Base-by-base conservation (phyloP, 2,329 filamentous ascomycete genomes). In the Arthroderma sp. region DNA sequence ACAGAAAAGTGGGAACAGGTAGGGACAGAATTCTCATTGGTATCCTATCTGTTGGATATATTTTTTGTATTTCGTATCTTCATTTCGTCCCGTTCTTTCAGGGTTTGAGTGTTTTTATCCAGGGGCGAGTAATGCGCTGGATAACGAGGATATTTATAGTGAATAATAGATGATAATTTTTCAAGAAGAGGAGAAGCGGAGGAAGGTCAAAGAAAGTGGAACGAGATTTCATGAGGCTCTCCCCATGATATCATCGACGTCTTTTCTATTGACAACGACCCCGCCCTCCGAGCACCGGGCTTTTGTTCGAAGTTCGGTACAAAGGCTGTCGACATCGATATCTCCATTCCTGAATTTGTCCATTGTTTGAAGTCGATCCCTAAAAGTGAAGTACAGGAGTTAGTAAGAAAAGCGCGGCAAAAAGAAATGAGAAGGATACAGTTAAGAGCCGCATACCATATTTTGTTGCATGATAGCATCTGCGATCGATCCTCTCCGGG, bases 261-360 rank as follows among this genome's bases (percentile, higher is more conserved):
- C 88, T 44, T 78, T 78, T 66, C 94, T 81, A 50, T 87, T 82
- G 27, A 98, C 84, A 11, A 94, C 85, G 8, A 93, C 85, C 10
- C 91, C 89, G 11, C 75, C 82, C 53, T 94, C 68, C 0, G 87
- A 94, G 63, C 91, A 98, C 60, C 89, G 91, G 47, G 91, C 91
- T 69, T 98, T 98, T 61, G 88, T 85, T 52, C 89, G 85, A 9
- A 98, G 77, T 60, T 98, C 88, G 4, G 83, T 83, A 67, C 91
- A 98, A 27, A 98, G 75, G 31, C 82, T 80, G 59, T 98, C 91
- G 40, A 98, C 82, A 53, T 98, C 91, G 52, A 96, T 86, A 54
- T 93, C 88, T 54, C 88, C 88, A 47, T 78, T 84, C 59, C 88
- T 83, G 54, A 94, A 91, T 61, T 83, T 87, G 48, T 86, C 81